A percentile compares a stretch with the other conserved stretches of the same genome.
phyloP scores from a whole-genome alignment of 441 rosid species.

The Gossypium schwendimanii region DNA sequence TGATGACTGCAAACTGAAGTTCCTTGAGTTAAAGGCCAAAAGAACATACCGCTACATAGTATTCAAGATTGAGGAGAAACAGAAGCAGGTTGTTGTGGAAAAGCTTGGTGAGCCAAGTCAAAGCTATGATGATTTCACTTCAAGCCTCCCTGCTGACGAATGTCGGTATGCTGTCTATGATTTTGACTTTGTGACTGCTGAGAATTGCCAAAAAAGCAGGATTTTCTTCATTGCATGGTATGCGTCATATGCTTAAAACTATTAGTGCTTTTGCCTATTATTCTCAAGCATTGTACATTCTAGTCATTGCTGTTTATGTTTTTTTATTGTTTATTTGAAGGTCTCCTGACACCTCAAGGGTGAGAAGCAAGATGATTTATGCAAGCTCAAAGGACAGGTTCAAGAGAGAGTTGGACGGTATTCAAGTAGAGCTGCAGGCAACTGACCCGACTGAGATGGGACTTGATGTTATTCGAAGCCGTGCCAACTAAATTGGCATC shows the following conservation, averaged over 20 bases:
- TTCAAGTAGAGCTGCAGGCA: conserved; percentile 14
- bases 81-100: conserved; percentile 30
- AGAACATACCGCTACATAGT: conserved; percentile 27
- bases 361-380: conserved; percentile 16
- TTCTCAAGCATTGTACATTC: not conserved
- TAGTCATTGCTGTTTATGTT: not conserved
- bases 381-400: conserved; percentile 17
- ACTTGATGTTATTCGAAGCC: conserved; percentile 12
- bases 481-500: not conserved
- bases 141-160: conserved; percentile 14
- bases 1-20: conserved; percentile 28
- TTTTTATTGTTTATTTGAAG: not conserved
- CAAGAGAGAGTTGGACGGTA: conserved; percentile 13
- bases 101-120: conserved; percentile 30
- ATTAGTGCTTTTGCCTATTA: not conserved
- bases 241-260: not conserved
- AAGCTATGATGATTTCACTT: conserved; percentile 18
- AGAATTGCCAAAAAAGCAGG: conserved; percentile 20
- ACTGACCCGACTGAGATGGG: conserved; percentile 14
- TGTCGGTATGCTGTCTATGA: conserved; percentile 17
- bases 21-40: conserved; percentile 28
- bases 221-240: conserved; percentile 17
- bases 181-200: conserved; percentile 15
- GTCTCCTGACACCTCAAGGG: conserved; percentile 14
- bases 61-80: conserved; percentile 33